Evolutionary conservation across 73 alveolate species (phyloP), one percentile per base, ranked within the genome.

Genomic region (Uronychia setigera): DNA sequence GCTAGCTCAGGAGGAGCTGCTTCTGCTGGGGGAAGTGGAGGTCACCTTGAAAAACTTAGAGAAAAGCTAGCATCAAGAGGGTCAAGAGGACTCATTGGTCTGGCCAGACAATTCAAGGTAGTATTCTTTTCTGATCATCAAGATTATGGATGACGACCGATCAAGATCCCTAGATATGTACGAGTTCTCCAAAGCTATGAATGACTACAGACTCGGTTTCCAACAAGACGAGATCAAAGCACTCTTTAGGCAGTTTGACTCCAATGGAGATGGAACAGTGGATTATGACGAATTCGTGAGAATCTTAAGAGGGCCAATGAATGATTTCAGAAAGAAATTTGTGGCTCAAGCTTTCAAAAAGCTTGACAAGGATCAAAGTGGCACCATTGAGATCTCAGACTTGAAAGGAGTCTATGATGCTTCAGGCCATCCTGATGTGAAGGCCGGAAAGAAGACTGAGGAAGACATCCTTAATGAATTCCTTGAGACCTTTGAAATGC

Each of bases 141-240:
- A 85, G 67, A 87, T 93, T 26, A 82, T 93, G 91, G 97, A 93
- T 76, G 96, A 93, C 75, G 76, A 92, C 90, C 92, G 92, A 82
- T 85, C 92, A 57, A 88, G 94, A 75, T 82, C 95, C 28, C 87
- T 94, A 31, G 98, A 94, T 87, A 32, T 74, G 33, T 83, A 92
- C 67, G 98, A 94, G 74, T 93, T 93, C 90, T 85, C 92, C 67
- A 93, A 91, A 82, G 97, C 97, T 0, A 74, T 93, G 77, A 91
- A 80, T 74, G 94, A 93, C 79, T 93, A 81, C 75, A 85, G 90
- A 90, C 92, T 93, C 26, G 95, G 89, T 1, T 82, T 93, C 79
- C 0, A 59, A n/a, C 92, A 90, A 0, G 32, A 79, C 27, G 97
- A 93, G 75, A 86, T 91, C 76, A 59, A 87, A 74, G 83, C 78